phyloP scores from a whole-genome alignment of 352 stramenopile genomes.

The Globisporangium okanoganense region DNA sequence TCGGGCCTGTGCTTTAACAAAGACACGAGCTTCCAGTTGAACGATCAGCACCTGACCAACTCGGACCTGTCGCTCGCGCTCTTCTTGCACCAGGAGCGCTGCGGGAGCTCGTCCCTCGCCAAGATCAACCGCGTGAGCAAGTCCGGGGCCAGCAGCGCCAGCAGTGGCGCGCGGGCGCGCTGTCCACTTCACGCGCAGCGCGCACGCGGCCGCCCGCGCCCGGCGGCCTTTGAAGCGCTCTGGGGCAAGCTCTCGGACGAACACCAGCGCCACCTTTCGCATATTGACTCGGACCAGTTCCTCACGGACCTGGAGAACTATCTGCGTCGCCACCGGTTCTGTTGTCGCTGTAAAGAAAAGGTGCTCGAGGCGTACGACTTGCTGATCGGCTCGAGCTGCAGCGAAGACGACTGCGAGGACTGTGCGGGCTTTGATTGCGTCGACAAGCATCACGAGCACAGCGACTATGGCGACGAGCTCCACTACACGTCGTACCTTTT shows the following conservation, averaged over 20 bases:
- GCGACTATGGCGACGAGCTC: conserved; percentile 75
- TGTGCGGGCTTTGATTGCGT: conserved; percentile 74
- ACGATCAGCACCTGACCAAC: conserved; percentile 60
- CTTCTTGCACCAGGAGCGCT: conserved; percentile 80
- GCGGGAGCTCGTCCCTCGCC: conserved; percentile 42
- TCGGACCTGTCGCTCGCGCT: conserved; percentile 64
- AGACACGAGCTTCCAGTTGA: conserved; percentile 59
- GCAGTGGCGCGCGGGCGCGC: conserved; percentile 39
- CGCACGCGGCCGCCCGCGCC: conserved; percentile 59
- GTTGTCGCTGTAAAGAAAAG: conserved; percentile 86
- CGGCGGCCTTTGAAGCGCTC: conserved; percentile 69
- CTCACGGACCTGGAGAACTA: conserved; percentile 83
- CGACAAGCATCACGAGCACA: conserved; percentile 69
- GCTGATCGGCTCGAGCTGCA: conserved; percentile 80
- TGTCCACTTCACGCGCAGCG: conserved; percentile 80
- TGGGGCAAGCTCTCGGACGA: conserved; percentile 78
- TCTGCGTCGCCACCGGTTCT: conserved; percentile 82
- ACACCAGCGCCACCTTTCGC: conserved; percentile 74
- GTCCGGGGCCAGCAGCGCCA: conserved; percentile 18
- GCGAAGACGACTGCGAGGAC: conserved; percentile 84
- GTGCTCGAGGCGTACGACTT: conserved; percentile 86
- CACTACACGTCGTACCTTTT: conserved; percentile 87
- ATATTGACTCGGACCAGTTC: conserved; percentile 87
- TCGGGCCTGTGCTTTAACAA: conserved; percentile 58
- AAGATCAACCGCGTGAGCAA: conserved; percentile 40